Evolutionary conservation across 257 asterid species (phyloP), one percentile per base, ranked within the genome.

Genomic region (Nicotiana noctiflora): DNA sequence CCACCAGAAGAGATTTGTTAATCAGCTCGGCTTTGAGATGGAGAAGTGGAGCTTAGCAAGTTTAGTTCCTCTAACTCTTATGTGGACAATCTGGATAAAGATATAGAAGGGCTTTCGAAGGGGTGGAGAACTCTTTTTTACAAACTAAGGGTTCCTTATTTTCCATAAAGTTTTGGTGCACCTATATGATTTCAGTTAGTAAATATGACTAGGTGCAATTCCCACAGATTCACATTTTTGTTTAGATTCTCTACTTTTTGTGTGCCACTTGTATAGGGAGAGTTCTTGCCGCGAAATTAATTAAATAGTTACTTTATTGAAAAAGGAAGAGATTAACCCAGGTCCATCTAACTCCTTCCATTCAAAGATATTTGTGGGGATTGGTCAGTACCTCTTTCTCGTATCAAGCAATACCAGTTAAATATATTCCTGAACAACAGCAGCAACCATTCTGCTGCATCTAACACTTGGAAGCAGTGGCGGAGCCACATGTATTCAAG

Each of bases 321-420:
- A 70, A 44, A 44, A 7, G 55, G 77, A 44, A 70, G 77, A 70
- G 57, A 70, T 70, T 44, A 70, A 13, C n/a, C 0, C 3, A 2
- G 19, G 77, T 0, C 57, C 59, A 70, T 70, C 59, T 70, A 44
- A 40, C 57, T 70, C 57, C 34, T 44, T 6, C 21, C 34, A 3
- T 70, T 70, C 34, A 70, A 44, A 56, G 59, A 70, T 70, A 70
- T 70, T 40, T 70, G 3, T 67, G 55, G 55, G 76, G 55, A 67
- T 67, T 37, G 55, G 78, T 23, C 40, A 23, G 60, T 46, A 46
- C 23, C 23, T 46, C 37, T 72, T 72, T 72, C 78, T 46, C 49
- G 19, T 72, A 46, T 21, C 60, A 72, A 72, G 34, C 78, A 72
- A 46, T 23, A 23, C 8, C 23, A 72, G 2, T 72, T 46, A 0